Evolutionary conservation across 2,329 filamentous ascomycete species (phyloP), one percentile per base, ranked within the genome.

Genomic region (Pseudohalonectria lignicola): DNA sequence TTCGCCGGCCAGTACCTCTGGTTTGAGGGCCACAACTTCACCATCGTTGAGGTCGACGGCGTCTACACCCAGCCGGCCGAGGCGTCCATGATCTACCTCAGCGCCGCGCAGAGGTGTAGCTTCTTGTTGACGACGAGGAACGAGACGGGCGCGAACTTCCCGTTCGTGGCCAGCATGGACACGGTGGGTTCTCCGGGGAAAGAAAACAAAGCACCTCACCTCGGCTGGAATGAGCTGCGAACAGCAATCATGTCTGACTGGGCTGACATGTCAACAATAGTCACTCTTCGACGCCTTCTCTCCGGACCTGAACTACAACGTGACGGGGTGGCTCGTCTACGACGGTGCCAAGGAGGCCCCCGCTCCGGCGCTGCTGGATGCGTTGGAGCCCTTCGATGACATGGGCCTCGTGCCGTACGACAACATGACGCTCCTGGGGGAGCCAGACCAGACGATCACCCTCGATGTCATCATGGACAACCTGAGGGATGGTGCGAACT

Each of bases 371-470:
- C 41, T 66, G 0, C 53, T 87, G 3, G 66, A 79, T 32, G 69
- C 73, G 11, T 76, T 86, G 34, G 60, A 79, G 18, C 71, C 78
- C 2, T 79, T 82, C 41, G 85, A 94, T 48, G 87, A 94, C 52
- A 76, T 82, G 45, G 67, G 60, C 0, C 69, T 94, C 1, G 67
- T 80, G 1, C 82, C 87, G 0, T 66, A 72, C 39, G 85, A 93
- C 51, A 70, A 74, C 33, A 62, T 75, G 55, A 60, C 67, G 8
- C 62, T 81, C 3, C 68, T 79, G 5, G 66, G 69, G 2, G 62
- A 76, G 7, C 78, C 83, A 0, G 75, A 82, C 55, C 68, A 76
- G 44, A 64, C 63, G 2, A 65, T 92, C 28, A 69, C 71, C 31
- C 65, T 92, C 3, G 64, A 74, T 43, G 68, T 84, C 3, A 64